phyloP scores from a whole-genome alignment of 352 stramenopile genomes.

The Globisporangium paddicum region DNA sequence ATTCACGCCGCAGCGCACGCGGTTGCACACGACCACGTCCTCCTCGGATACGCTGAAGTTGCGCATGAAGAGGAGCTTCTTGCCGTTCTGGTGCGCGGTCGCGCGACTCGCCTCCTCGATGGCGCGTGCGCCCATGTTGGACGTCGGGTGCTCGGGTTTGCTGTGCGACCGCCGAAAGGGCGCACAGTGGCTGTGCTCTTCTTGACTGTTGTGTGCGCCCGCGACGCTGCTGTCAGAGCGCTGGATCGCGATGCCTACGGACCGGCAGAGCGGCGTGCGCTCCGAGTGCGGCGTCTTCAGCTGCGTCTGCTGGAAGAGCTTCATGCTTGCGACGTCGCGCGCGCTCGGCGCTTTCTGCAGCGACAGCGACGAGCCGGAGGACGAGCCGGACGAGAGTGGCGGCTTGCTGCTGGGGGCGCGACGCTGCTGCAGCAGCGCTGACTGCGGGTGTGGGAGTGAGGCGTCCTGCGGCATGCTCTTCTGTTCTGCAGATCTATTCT shows the following conservation, averaged over 20 bases:
- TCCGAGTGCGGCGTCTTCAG: not conserved
- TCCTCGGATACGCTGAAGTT: constrained; percentile 62
- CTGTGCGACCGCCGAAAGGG: constrained; percentile 48
- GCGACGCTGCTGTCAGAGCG: not conserved
- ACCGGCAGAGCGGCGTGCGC: constrained; percentile 1
- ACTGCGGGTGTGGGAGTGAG: not conserved
- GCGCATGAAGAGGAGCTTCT: constrained; percentile 55
- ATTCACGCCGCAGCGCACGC: constrained; percentile 51
- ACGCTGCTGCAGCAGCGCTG: not conserved
- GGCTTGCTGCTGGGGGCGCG: constrained; percentile 7
- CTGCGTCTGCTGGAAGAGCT: constrained; percentile 10
- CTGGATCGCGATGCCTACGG: constrained; percentile 15
- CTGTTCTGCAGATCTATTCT: not conserved
- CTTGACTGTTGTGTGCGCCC: not conserved
- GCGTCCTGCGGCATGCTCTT: constrained; percentile 7
- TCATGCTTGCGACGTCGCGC: constrained; percentile 28
- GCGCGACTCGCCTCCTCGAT: constrained; percentile 39
- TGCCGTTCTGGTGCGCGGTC: constrained; percentile 27
- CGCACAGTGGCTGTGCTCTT: constrained; percentile 1
- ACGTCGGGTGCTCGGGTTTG: constrained; percentile 57
- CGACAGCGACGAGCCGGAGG: not conserved
- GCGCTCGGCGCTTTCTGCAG: not conserved
- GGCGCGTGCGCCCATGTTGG: constrained; percentile 39
- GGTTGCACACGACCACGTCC: constrained; percentile 70
- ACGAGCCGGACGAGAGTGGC: constrained; percentile 1